phyloP scores from a whole-genome alignment of 208 protist genomes.

The Trypanosoma mega region DNA sequence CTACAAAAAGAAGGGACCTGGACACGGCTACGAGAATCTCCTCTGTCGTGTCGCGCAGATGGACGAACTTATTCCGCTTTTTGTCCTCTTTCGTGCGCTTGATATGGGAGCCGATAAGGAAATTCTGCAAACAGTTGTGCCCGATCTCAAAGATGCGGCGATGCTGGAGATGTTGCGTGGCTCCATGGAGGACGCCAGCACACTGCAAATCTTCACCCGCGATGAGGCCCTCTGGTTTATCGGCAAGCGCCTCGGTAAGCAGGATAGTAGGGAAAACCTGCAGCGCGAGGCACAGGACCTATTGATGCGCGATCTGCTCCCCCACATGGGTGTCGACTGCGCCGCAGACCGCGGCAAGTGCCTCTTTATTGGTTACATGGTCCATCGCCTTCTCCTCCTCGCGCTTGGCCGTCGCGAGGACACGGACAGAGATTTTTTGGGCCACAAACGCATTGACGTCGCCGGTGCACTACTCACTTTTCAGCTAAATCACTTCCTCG shows the following conservation, averaged over 20 bases:
- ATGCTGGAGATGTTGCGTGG: slow-evolving; percentile 87
- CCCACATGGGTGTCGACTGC: slow-evolving; percentile 85
- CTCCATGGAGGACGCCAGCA: slow-evolving; percentile 93
- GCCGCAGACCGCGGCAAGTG: slow-evolving; percentile 83
- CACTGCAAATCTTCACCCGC: slow-evolving; percentile 90
- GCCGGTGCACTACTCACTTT: slow-evolving; percentile 89
- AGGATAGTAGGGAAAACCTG: slow-evolving; percentile 81
- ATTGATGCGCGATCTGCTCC: slow-evolving; percentile 89
- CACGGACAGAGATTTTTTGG: slow-evolving; percentile 95
- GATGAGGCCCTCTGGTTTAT: slow-evolving; percentile 97
- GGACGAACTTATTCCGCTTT: slow-evolving; percentile 82
- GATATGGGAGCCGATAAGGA: slow-evolving; percentile 96
- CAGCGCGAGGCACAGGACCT: slow-evolving; percentile 93
- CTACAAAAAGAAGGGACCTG: slow-evolving; percentile 36
- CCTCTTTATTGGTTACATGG: slow-evolving; percentile 90
- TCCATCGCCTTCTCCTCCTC: slow-evolving; percentile 78
- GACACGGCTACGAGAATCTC: slow-evolving; percentile 72
- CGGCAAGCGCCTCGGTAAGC: slow-evolving; percentile 80
- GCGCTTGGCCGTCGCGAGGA: slow-evolving; percentile 73
- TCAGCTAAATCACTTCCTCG: slow-evolving; percentile 41
- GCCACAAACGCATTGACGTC: slow-evolving; percentile 95
- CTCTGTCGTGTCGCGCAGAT: slow-evolving; percentile 62
- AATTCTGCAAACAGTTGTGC: slow-evolving; percentile 94
- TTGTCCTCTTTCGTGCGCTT: slow-evolving; percentile 97
- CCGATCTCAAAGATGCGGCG: slow-evolving; percentile 78